Base-by-base conservation (phyloP, 2,329 filamentous ascomycete genomes). In the Alternaria conjuncta region DNA sequence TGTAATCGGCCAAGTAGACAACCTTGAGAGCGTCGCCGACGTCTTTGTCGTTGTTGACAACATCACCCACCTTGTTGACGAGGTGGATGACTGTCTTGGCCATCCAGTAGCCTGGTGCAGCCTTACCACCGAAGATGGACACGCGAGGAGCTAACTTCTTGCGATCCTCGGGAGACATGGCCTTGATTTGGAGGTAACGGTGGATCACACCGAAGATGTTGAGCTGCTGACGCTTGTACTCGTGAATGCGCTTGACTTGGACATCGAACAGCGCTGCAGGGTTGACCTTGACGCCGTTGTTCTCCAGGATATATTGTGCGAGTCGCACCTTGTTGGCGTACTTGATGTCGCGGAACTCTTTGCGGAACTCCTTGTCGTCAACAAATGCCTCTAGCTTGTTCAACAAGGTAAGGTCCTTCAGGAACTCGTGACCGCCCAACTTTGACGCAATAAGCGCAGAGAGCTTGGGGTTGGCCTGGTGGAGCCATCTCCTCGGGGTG, bases 41-140 rank as follows among this genome's bases (percentile, higher is more conserved):
- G 32, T 98, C 96, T 46, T 89, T 85, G 75, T 99, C 96, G 44
- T 92, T 92, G 84, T 99, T 99, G 71, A 99, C 91, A 3, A 98
- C 92, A 15, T 89, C 84, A 5, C 93, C 94, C 25, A 98, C 96
- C 65, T 90, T 91, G 84, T 97, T 98, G 85, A 99, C 90, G 61
- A 99, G 87, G 78, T 98, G 95, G 73, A 99, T 99, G 71, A 97
- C 94, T 44, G 96, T 96, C 88, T 99, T 99, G 41, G 96, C 96
- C 96, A 98, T 99, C 96, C 96, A 99, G 85, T 99, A 99, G 15
- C 96, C 96, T 0, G 96, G 96, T 2, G 96, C 96, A 25, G 96
- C 96, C 84, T 99, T 99, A 74, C 96, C 96, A 77, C 96, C 96
- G 78, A 99, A 98, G 80, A 99, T 96, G 61, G 92, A 96, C 10